Base-by-base conservation (phyloP, 176 grass and related monocot genomes). In the Hsuehochloa calcarea region DNA sequence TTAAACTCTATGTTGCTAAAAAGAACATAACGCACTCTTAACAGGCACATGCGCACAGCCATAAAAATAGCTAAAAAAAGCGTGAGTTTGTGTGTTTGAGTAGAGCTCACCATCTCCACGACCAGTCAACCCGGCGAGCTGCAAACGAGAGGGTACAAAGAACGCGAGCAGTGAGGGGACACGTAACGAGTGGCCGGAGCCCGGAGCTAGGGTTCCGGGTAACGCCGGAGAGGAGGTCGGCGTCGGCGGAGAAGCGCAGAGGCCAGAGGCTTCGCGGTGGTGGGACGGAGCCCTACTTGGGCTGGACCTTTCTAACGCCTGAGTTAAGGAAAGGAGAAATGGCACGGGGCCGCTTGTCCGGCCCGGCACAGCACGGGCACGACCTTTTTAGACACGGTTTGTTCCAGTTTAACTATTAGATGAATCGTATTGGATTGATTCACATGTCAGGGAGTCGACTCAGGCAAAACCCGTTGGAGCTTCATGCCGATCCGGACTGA, bases 101-200 rank as follows among this genome's bases (percentile, higher is more conserved):
- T 4, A 23, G 8, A 67, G 39, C 74, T 72, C 81, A 90, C 88
- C 84, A 87, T 90, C 47, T 58, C 74, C 75, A 35, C 58, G 4
- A 59, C 55, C 56, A 17, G 27, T 3, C 19, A 55, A 34, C 58
- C 37, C 38, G 17, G 16, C 67, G 41, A 37, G 43, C 0, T 39
- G 8, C 3, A 16, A 26, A 44, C 14, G 59, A 55, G 0, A 41
- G 20, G 26, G 19, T 26, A 3, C 4, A 52, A 4, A 15, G 26
- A 17, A 17, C 1, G 17, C 61, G 27, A 23, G 1, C 46, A 3
- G 20, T 0, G 20, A 49, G 50, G 3, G 47, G 25, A 2, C 3
- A 34, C 31, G 31, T 34, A 34, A 13, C 22, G 9, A 8, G 17
- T 7, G 15, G 15, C 15, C 34, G 43, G 45, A 1, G 43, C 31